Evolutionary conservation across 176 grass and related monocot genomes (phyloP), one percentile per base, ranked within the genome.

Genomic region (Avena atlantica): DNA sequence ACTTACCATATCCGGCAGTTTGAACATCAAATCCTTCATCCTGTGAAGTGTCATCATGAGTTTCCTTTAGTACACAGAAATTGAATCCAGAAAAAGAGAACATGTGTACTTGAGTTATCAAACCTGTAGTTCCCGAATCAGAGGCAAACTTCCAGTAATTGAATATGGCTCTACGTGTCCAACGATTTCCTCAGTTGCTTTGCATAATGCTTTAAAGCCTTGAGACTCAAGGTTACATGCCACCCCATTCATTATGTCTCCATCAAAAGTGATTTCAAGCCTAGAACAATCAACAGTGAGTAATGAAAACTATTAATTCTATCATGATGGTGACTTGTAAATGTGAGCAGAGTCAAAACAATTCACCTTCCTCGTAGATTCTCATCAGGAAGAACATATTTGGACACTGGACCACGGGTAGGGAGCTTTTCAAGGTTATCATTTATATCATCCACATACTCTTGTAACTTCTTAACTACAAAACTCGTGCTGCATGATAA

Each of bases 1-100:
- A 53, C 83, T 88, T 91, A 99, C 97, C 97, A 36, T 94, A 99
- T 87, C 97, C 97, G 42, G 90, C 72, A 70, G 91, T 95, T 77
- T 99, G 97, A 90, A 96, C 97, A 94, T 99, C 97, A 70, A 99
- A 99, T 84, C 94, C 97, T 90, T 99, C 88, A 65, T 99, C 94
- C 96, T 98, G 80, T 21, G 51, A 91, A 81, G 77, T 80, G 20
- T 10, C 40, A 83, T 15, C 66, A 61, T 36, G 4, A 91, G 27
- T 76, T 80, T 50, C 59, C 31, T 84, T 91, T 61, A 95, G 84
- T 78, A 56, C 36, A 72, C 23, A 69, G 24, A 65, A 49, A 85
- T 53, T 78, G 52, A 13, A 21, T 83, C 34, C 20, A 78, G 17
- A 44, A 76, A 44, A 36, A 31, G 31, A 34, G 31, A 53, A 13